phyloP scores from a whole-genome alignment of 2,329 filamentous ascomycete species.

The Septoria linicola region DNA sequence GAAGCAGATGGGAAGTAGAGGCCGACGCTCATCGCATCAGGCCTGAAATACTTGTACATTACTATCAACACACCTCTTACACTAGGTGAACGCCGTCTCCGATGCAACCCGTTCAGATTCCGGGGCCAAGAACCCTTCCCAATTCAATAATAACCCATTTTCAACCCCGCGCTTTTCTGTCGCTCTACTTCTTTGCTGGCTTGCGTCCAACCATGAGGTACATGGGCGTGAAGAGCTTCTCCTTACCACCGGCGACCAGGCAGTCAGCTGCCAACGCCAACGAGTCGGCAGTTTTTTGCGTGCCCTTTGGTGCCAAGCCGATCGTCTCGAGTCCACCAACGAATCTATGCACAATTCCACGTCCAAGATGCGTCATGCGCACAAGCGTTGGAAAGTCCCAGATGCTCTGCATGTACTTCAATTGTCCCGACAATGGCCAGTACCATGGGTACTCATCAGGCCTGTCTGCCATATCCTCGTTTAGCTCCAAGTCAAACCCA shows the following conservation, averaged over 20 bases:
- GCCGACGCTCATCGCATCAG: too few relatives aligned
- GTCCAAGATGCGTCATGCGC: constrained; percentile 84
- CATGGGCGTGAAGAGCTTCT: constrained; percentile 97
- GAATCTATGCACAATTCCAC: constrained; percentile 71
- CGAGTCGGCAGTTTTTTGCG: constrained; percentile 90
- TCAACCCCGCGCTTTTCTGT: not conserved
- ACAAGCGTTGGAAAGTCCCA: constrained; percentile 80
- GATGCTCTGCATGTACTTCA: constrained; percentile 75
- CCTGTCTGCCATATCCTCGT: constrained; percentile 82
- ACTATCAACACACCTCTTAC: constrained; percentile 3
- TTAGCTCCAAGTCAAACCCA: constrained; percentile 77
- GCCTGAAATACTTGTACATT: constrained; percentile 13
- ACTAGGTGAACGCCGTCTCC: constrained; percentile 6
- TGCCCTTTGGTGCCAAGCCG: constrained; percentile 76
- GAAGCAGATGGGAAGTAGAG: too few relatives aligned
- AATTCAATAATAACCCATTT: not conserved
- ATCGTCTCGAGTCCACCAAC: constrained; percentile 76
- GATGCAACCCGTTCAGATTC: constrained; percentile 1
- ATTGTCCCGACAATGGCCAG: constrained; percentile 83
- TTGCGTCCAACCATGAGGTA: constrained; percentile 95
- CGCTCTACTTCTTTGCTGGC: constrained; percentile 47
- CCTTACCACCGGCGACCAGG: constrained; percentile 78
- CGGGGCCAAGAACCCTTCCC: constrained; percentile 2
- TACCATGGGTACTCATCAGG: constrained; percentile 84
- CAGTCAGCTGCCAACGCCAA: constrained; percentile 79